Base-by-base conservation (phyloP, 805 yeast species). In the Saccharomycopsis capsularis region DNA sequence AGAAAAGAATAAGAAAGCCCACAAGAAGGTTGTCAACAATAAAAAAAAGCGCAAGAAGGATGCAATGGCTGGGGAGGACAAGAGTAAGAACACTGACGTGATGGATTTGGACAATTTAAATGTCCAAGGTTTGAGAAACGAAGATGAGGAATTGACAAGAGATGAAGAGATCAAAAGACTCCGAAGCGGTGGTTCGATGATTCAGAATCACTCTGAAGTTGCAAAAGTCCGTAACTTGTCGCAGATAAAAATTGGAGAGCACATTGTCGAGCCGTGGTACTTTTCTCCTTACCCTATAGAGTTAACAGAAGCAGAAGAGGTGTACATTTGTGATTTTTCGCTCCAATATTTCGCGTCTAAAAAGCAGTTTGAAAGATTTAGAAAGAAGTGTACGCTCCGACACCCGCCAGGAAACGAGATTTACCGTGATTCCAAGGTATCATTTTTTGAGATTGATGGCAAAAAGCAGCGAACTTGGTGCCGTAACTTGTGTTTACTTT, bases 331-430 rank as follows among this genome's bases (percentile, higher is more conserved):
- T 66, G 98, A 90, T 66, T 93, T 85, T 63, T 81, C 96, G 2
- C 65, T 93, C 51, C 80, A 86, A 51, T 93, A 87, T 66, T 93
- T 87, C 67, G 93, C 95, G 3, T 85, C 95, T 0, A 71, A 75
- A 54, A 87, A 85, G 60, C 98, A 90, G 66, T 93, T 91, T 67
- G 95, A 93, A 67, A 72, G 99, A 55, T 93, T 88, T 68, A 74
- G 98, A 60, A 64, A 78, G 24, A 93, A 93, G 62, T 85, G 95
- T 63, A 82, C 95, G 1, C 71, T 93, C 67, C 80, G 83, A 62
- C 98, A 91, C 60, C 99, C 99, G 1, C 99, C 99, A 0, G 99
- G 99, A 0, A 93, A 93, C 67, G 99, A 93, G 61, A 90, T 93
- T 21, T 93, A 93, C 64, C 72, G 99, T 44, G 98, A 93, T 64